phyloP scores from a whole-genome alignment of 495 filamentous ascomycete species.

The Talaromyces stipitatus region DNA sequence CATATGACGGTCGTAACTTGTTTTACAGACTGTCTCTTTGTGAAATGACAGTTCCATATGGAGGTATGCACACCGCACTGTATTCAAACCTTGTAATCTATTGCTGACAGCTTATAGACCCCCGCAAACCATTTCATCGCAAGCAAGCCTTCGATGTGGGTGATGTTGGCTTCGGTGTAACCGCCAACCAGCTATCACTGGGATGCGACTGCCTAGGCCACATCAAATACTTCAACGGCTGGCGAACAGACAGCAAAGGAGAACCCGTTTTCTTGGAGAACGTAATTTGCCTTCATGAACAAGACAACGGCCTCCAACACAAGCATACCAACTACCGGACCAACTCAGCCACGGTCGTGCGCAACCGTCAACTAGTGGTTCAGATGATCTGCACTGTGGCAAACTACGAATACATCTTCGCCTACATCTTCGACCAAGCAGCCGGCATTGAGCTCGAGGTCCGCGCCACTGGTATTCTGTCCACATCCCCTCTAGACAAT shows the following conservation, averaged over 20 bases:
- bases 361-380: constrained; percentile 50
- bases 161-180: constrained; percentile 55
- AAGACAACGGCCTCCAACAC: constrained; percentile 60
- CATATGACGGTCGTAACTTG: constrained; percentile 57
- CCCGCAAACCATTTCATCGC: constrained; percentile 54
- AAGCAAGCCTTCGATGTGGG: constrained; percentile 67
- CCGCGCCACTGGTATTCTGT: constrained; percentile 80
- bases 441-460: constrained; percentile 74
- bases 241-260: constrained; percentile 44
- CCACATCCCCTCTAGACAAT: constrained; percentile 58
- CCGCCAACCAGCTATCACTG: constrained; percentile 59
- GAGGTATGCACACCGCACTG: constrained; percentile 2
- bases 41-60: constrained; percentile 68
- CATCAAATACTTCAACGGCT: constrained; percentile 56
- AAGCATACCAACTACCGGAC: constrained; percentile 66
- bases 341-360: constrained; percentile 45
- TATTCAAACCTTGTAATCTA: background rate
- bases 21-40: constrained; percentile 65
- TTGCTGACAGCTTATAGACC: constrained; percentile 30
- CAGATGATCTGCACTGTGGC: constrained; percentile 74
- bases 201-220: constrained; percentile 61
- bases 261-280: constrained; percentile 45
- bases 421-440: constrained; percentile 76
- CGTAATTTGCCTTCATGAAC: constrained; percentile 58
- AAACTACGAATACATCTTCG: constrained; percentile 84